Evolutionary conservation across 2,329 filamentous ascomycete species (phyloP), one percentile per base, ranked within the genome.

Genomic region (Metarhizium album): DNA sequence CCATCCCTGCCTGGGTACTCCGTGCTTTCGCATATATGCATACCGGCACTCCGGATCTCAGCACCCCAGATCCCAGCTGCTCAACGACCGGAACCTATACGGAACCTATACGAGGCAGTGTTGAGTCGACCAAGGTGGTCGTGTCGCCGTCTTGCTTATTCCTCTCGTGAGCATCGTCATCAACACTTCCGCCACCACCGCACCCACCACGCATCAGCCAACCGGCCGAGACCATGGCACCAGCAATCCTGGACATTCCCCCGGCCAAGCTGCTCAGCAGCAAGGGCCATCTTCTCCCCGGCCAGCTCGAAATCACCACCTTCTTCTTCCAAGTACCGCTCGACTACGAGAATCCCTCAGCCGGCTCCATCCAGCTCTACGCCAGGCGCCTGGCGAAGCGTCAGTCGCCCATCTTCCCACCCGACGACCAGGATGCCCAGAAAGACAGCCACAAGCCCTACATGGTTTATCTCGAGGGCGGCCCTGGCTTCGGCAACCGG

Each of bases 251-350:
- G 18, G 50, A 59, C 42, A 65, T 72, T 24, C 60, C 62, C 4
- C 59, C 66, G 14, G 72, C 72, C 45, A 65, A 63, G 55, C 61
- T 73, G 47, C 45, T 71, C 45, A 68, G 66, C 59, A 70, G 67
- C 58, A 71, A 67, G 47, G 67, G 68, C 3, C 73, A 77, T 56
- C 53, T 66, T 42, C 50, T 70, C n/a, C 69, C 70, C 27, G 88
- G 88, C 46, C 84, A 83, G 62, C 74, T 94, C 45, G 74, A 79
- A 53, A 78, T 94, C 54, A 86, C 86, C 2, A 90, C 95, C 65
- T 77, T 91, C 60, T 86, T 89, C 72, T 95, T 95, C 67, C 78
- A 88, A 57, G 90, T 95, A 11, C 90, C 90, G 3, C 76, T 87
- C 54, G 86, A 95, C 70, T 86, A 95, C 67, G 69, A 70, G 54